phyloP scores from a whole-genome alignment of 345 rosid genomes.

The Alliaria petiolata region DNA sequence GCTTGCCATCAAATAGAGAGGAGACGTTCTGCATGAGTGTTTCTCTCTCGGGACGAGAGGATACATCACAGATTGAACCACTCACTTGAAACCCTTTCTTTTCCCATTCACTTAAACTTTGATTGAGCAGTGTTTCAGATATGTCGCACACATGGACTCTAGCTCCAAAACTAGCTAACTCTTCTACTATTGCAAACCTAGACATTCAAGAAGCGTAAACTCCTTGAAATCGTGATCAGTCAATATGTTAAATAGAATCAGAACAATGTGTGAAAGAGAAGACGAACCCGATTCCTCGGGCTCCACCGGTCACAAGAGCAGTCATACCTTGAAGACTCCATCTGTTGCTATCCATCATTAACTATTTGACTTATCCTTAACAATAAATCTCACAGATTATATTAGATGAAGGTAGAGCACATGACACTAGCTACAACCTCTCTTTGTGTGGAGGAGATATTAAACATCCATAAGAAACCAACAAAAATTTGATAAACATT shows the following conservation, averaged over 20 bases:
- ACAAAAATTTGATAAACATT: background rate
- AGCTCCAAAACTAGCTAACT: conserved; percentile 16
- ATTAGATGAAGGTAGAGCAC: background rate
- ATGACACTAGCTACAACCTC: too few relatives aligned
- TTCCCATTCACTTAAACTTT: conserved; percentile 9
- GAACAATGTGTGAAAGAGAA: background rate
- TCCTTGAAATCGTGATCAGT: background rate
- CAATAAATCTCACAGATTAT: background rate
- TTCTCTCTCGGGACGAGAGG: conserved; percentile 18
- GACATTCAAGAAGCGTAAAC: background rate
- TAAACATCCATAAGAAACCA: background rate
- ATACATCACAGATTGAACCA: conserved; percentile 26
- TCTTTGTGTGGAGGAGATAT: background rate
- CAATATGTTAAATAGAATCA: background rate
- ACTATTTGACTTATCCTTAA: background rate
- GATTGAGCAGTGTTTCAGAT: background rate
- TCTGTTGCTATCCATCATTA: background rate
- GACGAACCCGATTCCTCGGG: conserved; percentile 16
- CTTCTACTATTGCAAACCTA: conserved; percentile 27
- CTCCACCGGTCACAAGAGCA: conserved; percentile 29
- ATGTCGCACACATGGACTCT: conserved; percentile 13
- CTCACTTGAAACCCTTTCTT: conserved; percentile 23
- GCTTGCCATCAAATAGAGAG: background rate
- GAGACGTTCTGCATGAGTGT: conserved; percentile 14
- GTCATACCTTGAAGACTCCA: conserved; percentile 32